A percentile compares a stretch with the other conserved stretches of the same genome.
Conservation (phyloP, 1,284 basidiomycete genomes). For the Pseudomicrostroma phylloplanum region DNA sequence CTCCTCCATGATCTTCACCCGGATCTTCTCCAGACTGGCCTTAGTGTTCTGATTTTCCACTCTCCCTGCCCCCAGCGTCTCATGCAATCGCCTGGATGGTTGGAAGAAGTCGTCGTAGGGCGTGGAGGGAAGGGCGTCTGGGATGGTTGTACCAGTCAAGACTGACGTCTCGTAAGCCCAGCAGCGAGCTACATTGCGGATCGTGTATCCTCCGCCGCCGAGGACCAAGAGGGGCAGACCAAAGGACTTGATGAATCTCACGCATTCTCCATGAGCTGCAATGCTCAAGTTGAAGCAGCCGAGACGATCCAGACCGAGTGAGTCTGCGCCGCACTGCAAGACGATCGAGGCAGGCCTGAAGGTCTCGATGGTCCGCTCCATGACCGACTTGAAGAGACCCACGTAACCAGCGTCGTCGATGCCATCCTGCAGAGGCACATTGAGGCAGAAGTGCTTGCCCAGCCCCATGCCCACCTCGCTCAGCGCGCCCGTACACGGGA, state of each 20-base stretch:
- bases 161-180: constrained; percentile 98
- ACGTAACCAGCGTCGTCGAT: constrained; percentile 97
- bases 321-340: constrained; percentile 94
- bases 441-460: constrained; percentile 92
- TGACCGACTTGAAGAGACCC: constrained; percentile 87
- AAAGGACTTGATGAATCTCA: constrained; percentile 89
- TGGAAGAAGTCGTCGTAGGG: constrained; percentile 90
- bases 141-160: constrained; percentile 63
- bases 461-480: constrained; percentile 44
- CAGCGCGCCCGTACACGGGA: constrained; percentile 54
- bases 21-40: constrained; percentile 69
- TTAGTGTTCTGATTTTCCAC: constrained; percentile 87
- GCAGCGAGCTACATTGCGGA: constrained; percentile 85
- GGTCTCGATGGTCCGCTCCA: constrained; percentile 83
- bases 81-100: constrained; percentile 86
- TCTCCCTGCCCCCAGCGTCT: constrained; percentile 72
- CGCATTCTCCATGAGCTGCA: constrained; percentile 95
- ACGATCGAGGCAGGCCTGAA: constrained; percentile 89
- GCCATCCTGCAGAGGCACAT: constrained; percentile 90
- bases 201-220: constrained; percentile 92
- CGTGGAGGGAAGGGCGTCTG: constrained; percentile 78
- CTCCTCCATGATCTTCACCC: constrained; percentile 78
- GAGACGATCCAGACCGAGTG: constrained; percentile 83
- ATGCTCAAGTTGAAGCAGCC: constrained; percentile 99
- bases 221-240: constrained; percentile 81